These are phyloP conservation scores for Auriscalpium vulgare DNA, from an alignment of 768 basidiomycete genomes.

Conservation along the genomic window DNA sequence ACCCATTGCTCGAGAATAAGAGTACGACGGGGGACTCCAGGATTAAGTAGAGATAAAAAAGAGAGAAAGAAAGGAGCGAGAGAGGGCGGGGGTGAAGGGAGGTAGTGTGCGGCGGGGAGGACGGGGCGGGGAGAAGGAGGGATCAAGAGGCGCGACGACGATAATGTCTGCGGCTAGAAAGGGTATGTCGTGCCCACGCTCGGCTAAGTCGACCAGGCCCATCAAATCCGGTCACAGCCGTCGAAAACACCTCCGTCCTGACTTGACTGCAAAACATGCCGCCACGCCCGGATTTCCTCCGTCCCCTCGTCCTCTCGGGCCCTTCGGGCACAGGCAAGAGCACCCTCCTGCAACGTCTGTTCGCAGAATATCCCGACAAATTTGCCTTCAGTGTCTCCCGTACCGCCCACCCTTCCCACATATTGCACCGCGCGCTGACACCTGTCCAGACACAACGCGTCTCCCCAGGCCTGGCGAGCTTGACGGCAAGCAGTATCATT, in stretches of 20 bases:
- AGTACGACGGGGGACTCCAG: background rate
- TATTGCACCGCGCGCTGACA: constrained; percentile 5
- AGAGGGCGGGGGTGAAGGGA: background rate
- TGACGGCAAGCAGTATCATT: constrained; percentile 83
- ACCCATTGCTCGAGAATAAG: constrained; percentile 45
- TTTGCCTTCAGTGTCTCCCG: constrained; percentile 95
- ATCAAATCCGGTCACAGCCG: too few species aligned
- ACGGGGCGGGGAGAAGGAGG: background rate
- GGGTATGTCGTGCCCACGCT: too few species aligned
- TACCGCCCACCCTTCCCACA: constrained; percentile 23
- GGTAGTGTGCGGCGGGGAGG: background rate
- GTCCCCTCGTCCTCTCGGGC: constrained; percentile 83
- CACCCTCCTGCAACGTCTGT: constrained; percentile 77
- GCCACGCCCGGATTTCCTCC: constrained; percentile 35
- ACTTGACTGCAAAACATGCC: constrained; percentile 16
- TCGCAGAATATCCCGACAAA: constrained; percentile 69
- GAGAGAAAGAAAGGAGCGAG: background rate
- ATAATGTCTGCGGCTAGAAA: background rate
- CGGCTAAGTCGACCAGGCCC: too few species aligned
- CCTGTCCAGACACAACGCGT: constrained; percentile 76
- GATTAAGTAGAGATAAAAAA: background rate
- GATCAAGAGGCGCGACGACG: background rate
- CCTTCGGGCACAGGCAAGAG: constrained; percentile 95
- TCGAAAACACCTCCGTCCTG: background rate
- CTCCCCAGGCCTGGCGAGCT: constrained; percentile 73